Base-by-base conservation (phyloP, 768 basidiomycete species). In the Albatrellus ellisii region DNA sequence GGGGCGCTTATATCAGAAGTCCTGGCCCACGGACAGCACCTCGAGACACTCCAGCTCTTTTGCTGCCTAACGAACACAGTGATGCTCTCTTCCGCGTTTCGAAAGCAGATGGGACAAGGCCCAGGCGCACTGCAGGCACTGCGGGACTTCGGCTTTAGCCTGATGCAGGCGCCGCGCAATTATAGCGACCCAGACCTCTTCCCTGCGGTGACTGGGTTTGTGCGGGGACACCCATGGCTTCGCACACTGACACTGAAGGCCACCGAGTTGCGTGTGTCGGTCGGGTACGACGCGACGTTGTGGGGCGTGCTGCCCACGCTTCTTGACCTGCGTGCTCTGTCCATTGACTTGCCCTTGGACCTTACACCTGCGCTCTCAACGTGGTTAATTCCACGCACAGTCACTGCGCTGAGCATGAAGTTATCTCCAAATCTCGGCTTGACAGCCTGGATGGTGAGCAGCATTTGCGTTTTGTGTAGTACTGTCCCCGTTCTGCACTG, bases 301-400 rank as follows among this genome's bases (percentile, higher is more conserved):
- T 83, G 79, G 80, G 79, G 80, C 8, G 73, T 82, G 6, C 61
- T 85, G 8, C 79, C 79, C 0, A 68, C 68, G 4, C 57, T 85
- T 20, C 56, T 60, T 14, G 63, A 63, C 10, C 55, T 85, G 39
- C 66, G 59, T n/a, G 67, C 65, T 28, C 54, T 84, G 42, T 67
- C 63, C 39, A 77, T 81, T 41, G 73, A 72, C 4, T 72, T 81
- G 51, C 80, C 81, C 2, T 60, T 63, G 46, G 79, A 81, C 54
- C 57, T 83, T 28, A 67, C 75, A 1, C 67, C 77, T 0, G 70
- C 74, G 2, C 59, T 83, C 15, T 78, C 79, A 6, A 67, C 73
- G 35, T 82, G 79, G 78, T 60, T 84, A 22, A 68, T 85, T 26
- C 80, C 80, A 50, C 49, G 46, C 10, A 15, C 41, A 27, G 67